phyloP scores from a whole-genome alignment of 306 rosid species.

The Dalbergia cochinchinensis region DNA sequence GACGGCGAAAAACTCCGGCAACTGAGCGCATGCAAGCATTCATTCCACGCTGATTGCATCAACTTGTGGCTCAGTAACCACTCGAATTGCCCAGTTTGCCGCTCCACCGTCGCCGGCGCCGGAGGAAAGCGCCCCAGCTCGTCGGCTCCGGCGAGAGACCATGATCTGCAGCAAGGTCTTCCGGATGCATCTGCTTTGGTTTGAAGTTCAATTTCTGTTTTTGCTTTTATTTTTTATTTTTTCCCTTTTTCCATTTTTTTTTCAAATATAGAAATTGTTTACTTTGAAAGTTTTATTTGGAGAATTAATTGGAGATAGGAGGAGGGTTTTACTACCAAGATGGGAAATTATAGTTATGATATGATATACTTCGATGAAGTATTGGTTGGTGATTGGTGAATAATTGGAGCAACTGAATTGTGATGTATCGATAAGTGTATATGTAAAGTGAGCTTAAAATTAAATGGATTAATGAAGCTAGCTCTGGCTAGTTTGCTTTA shows the following conservation, averaged over 20 bases:
- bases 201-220: constrained; percentile 24
- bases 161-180: constrained; percentile 62
- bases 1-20: constrained; percentile 68
- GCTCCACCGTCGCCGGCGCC: constrained; percentile 56
- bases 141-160: constrained; percentile 44
- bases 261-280: not conserved
- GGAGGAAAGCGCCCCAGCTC: constrained; percentile 42
- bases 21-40: constrained; percentile 65
- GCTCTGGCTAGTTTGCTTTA: too few relatives aligned
- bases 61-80: constrained; percentile 65
- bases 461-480: too few relatives aligned
- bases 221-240: not conserved
- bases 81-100: constrained; percentile 71
- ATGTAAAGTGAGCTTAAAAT: too few relatives aligned
- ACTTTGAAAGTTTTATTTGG: not conserved
- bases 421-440: too few relatives aligned
- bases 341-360: not conserved
- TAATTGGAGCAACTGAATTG: too few relatives aligned
- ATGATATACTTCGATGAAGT: too few relatives aligned
- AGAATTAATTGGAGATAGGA: not conserved
- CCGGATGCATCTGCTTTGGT: constrained; percentile 65
- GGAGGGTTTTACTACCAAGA: too few relatives aligned
- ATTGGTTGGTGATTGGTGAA: too few relatives aligned
- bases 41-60: constrained; percentile 64
- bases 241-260: not conserved